phyloP scores from a whole-genome alignment of 768 basidiomycete genomes.

The Suillus tomentosus region DNA sequence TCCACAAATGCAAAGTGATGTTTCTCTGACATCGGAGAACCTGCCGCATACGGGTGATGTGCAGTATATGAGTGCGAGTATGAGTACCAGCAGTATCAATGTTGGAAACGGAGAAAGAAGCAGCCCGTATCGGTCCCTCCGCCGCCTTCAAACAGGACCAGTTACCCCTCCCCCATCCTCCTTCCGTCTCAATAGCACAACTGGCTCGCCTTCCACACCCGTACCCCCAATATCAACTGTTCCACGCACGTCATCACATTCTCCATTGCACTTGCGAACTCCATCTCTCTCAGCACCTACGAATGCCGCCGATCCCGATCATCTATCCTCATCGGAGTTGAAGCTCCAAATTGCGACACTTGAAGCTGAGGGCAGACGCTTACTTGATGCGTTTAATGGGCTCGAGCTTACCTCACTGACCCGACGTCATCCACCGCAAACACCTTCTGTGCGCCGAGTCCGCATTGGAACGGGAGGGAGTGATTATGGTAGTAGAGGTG shows the following conservation, averaged over 20 bases:
- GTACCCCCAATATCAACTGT: slow-evolving; percentile 30
- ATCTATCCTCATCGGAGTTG: slow-evolving; percentile 57
- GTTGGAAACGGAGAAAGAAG: slow-evolving; percentile 23
- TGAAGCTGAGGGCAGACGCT: slow-evolving; percentile 67
- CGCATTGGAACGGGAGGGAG: slow-evolving; percentile 25
- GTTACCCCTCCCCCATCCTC: slow-evolving; percentile 57
- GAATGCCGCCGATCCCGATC: slow-evolving; percentile 56
- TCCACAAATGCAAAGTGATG: slow-evolving; percentile 40
- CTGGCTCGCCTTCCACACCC: slow-evolving; percentile 40
- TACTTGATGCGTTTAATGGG: slow-evolving; percentile 81
- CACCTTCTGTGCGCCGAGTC: slow-evolving; percentile 30
- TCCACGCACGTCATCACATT: slow-evolving; percentile 25
- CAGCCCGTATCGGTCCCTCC: slow-evolving; percentile 47
- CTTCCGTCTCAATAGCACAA: slow-evolving; percentile 39
- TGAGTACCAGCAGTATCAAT: slow-evolving; percentile 5
- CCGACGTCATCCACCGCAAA: slow-evolving; percentile 33
- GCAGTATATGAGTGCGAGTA: slow-evolving; percentile 1
- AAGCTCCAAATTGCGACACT: slow-evolving; percentile 70
- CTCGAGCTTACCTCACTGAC: slow-evolving; percentile 72
- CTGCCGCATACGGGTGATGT: slow-evolving; percentile 43
- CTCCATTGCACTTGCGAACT: slow-evolving; percentile 41
- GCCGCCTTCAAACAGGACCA: slow-evolving; percentile 33
- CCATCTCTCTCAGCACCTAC: slow-evolving; percentile 29
- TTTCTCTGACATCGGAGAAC: slow-evolving; percentile 31
- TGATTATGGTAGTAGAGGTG: slow-evolving; percentile 26